phyloP scores from a whole-genome alignment of 2,329 filamentous ascomycete species.

The Colletotrichum limetticola region DNA sequence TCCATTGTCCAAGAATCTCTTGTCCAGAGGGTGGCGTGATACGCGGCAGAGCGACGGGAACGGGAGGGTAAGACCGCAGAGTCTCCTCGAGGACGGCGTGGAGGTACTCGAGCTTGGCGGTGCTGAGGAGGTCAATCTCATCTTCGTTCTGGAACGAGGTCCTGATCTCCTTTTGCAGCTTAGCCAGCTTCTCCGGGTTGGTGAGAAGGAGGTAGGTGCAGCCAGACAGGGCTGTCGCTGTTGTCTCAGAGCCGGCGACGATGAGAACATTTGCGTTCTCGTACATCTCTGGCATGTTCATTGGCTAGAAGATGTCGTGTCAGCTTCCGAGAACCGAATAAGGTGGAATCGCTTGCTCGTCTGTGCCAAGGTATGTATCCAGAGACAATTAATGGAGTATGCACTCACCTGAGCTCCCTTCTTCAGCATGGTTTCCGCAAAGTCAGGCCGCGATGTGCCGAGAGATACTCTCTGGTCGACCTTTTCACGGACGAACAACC shows the following conservation, averaged over 20 bases:
- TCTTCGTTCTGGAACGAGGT: constrained; percentile 44
- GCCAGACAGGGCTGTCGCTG: constrained; percentile 44
- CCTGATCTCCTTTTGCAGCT: constrained; percentile 50
- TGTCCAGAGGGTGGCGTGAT: constrained; percentile 44
- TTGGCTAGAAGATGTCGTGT: constrained; percentile 7
- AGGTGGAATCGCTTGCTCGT: too few relatives aligned
- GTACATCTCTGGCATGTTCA: constrained; percentile 34
- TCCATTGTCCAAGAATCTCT: constrained; percentile 42
- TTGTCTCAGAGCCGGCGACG: constrained; percentile 49
- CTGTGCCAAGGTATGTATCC: background rate
- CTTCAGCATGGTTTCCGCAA: constrained; percentile 35
- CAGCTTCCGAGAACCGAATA: background rate
- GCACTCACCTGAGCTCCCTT: constrained; percentile 27
- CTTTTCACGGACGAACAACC: constrained; percentile 8
- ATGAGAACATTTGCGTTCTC: constrained; percentile 39
- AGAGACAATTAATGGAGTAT: too few relatives aligned
- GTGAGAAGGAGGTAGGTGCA: constrained; percentile 42
- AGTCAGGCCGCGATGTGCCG: constrained; percentile 33
- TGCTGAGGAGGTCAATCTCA: constrained; percentile 48
- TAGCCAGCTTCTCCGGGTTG: constrained; percentile 44
- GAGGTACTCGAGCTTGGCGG: constrained; percentile 49
- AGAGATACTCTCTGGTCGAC: constrained; percentile 29
- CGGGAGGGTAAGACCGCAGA: constrained; percentile 53
- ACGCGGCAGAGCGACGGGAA: constrained; percentile 40
- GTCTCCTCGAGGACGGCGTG: constrained; percentile 54